Evolutionary conservation across 805 yeast genomes (phyloP).

Genomic region (Lipomyces sp.): DNA sequence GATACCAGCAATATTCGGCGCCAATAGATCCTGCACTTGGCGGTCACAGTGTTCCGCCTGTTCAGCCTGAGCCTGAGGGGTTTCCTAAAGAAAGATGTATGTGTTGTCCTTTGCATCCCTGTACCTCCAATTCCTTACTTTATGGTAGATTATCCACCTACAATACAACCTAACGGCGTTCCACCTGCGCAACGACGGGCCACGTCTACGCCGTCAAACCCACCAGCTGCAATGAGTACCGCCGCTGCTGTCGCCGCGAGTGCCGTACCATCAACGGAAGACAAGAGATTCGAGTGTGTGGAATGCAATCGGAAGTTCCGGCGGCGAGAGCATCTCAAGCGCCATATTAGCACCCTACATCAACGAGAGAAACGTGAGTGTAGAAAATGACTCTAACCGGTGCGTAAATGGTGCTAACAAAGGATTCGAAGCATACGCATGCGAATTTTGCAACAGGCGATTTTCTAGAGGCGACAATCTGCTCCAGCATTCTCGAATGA

Average conservation of each 20-base stretch:
- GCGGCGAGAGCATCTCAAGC: conserved; percentile 75
- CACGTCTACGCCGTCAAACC: not conserved
- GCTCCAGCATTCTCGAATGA: conserved; percentile 69
- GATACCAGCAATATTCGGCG: conserved; percentile 15
- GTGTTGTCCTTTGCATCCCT: conserved; percentile 7
- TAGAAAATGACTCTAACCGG: not conserved
- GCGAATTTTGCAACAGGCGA: conserved; percentile 64
- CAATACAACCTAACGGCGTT: conserved; percentile 11
- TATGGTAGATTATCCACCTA: conserved; percentile 19
- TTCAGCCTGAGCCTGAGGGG: conserved; percentile 12
- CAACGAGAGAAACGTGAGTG: conserved; percentile 62
- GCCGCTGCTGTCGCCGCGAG: conserved; percentile 9
- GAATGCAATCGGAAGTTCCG: conserved; percentile 69
- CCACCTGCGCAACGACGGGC: not conserved
- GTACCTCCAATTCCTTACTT: not conserved
- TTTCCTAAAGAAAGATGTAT: conserved; percentile 18
- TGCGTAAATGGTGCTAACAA: not conserved
- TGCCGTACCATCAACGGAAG: conserved; percentile 20
- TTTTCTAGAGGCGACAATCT: conserved; percentile 71
- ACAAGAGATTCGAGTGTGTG: conserved; percentile 57
- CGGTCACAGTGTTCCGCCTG: conserved; percentile 8
- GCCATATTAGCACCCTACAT: conserved; percentile 75
- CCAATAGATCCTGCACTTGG: conserved; percentile 28
- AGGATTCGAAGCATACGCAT: conserved; percentile 52
- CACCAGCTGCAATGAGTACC: not conserved